A percentile compares a stretch with the other conserved stretches of the same genome.
Conservation (phyloP, 192 early-diverging fungal species). For the Kappamyces sp. region DNA sequence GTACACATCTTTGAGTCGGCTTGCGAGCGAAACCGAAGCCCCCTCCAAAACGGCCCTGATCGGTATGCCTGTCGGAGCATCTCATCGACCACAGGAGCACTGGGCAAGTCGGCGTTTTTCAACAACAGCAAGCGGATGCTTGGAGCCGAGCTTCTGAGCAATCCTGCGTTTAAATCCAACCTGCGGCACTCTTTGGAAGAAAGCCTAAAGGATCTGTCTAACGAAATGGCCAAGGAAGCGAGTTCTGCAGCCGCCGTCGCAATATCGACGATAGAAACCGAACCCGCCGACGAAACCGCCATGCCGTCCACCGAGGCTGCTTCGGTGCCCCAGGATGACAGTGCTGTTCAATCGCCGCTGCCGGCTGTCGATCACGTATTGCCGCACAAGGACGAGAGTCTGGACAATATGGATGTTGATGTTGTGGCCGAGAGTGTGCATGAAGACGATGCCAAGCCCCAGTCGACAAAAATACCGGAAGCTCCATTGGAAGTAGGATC, state of each 20-base stretch:
- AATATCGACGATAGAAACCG: not conserved
- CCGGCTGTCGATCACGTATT: not conserved
- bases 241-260: not conserved
- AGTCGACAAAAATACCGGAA: too few relatives aligned
- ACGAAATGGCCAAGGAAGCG: conserved; percentile 5
- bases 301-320: conserved; percentile 1
- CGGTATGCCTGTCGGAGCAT: not conserved
- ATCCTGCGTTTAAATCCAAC: too few relatives aligned
- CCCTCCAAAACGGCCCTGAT: too few relatives aligned
- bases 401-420: not conserved
- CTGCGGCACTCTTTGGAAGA: not conserved
- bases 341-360: conserved; percentile 2
- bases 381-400: conserved; percentile 1
- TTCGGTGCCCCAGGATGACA: conserved; percentile 1
- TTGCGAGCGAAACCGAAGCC: too few relatives aligned
- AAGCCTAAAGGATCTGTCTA: conserved; percentile 5
- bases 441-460: too few relatives aligned
- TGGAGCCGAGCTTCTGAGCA: conserved; percentile 1
- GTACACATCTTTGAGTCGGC: not conserved
- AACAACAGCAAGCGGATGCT: conserved; percentile 6
- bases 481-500: too few relatives aligned
- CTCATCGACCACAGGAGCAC: conserved; percentile 7
- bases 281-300: conserved; percentile 2
- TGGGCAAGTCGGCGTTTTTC: conserved; percentile 8
- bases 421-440: too few relatives aligned